Evolutionary conservation across 495 filamentous ascomycete genomes (phyloP), one percentile per base, ranked within the genome.

Genomic region (Cryomyces minteri): DNA sequence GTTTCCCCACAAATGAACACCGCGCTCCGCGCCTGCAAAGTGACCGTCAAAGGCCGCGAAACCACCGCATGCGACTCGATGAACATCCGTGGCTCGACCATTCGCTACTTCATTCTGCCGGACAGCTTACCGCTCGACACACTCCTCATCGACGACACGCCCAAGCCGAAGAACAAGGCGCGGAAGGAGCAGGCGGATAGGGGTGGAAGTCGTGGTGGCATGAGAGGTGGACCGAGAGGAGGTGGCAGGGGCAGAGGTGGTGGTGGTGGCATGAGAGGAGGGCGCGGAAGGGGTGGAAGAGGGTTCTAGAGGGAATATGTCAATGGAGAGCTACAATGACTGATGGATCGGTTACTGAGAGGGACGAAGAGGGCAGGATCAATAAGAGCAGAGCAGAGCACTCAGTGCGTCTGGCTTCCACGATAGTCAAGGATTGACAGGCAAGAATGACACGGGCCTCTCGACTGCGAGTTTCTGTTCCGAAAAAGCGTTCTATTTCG

Each of bases 161-260:
- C 88, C 32, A 98, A 98, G 68, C 88, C 90, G 42, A 96, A 96
- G 78, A 96, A 98, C 65, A 96, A 96, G 76, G 88, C 90, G 31
- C 70, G 90, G 56, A 98, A 98, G 71, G 92, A 98, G 65, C 67
- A 51, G 6, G 70, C 77, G 31, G 82, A 83, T 52, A 41, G 52
- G 29, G 47, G 52, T 38, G 29, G 48, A 37, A 36, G 38, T 29
- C 45, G 43, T 28, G 32, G 49, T 4, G 43, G 49, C 18, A 43
- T 41, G 28, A 49, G 41, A 37, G 33, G 54, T 8, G 43, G 51
- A 36, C 18, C 18, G 18, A 50, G 52, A 31, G 44, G 54, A 43
- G 49, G 52, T 25, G 52, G 52, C 8, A 30, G 52, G 12, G 52
- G 53, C 1, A 36, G 50, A 14, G 49, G 49, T 8, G 36, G 52